phyloP scores from a whole-genome alignment of 805 yeast genomes.

The Candida insectorum region DNA sequence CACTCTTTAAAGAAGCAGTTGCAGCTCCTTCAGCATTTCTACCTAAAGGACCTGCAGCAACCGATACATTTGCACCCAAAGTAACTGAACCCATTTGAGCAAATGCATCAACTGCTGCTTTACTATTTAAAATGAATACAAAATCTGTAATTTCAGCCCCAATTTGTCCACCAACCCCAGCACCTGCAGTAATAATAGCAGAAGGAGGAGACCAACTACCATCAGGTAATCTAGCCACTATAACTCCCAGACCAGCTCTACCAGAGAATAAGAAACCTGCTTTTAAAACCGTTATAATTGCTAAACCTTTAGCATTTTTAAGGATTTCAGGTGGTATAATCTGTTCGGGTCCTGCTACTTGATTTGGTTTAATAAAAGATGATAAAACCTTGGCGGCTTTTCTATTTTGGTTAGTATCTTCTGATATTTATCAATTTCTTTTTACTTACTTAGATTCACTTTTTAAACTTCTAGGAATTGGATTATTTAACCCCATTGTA shows the following conservation, averaged over 20 bases:
- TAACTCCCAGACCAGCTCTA: conserved; percentile 95
- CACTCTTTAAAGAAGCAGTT: conserved; percentile 80
- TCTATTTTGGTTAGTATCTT: conserved; percentile 28
- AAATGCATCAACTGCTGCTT: conserved; percentile 87
- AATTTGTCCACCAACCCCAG: conserved; percentile 97
- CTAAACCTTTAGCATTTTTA: conserved; percentile 89
- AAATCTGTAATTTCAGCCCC: conserved; percentile 97
- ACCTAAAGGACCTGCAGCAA: conserved; percentile 97
- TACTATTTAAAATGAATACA: conserved; percentile 84
- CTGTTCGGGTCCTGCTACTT: conserved; percentile 80
- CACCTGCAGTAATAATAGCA: conserved; percentile 94
- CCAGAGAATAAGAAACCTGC: conserved; percentile 97
- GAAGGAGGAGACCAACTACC: conserved; percentile 98
- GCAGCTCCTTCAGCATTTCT: conserved; percentile 98
- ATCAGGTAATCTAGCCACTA: conserved; percentile 90
- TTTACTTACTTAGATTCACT: conserved; percentile 76
- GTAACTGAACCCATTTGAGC: conserved; percentile 94
- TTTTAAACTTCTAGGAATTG: conserved; percentile 85
- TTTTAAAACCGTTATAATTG: conserved; percentile 87
- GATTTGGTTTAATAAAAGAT: conserved; percentile 92
- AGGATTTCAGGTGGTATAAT: conserved; percentile 87
- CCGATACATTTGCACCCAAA: conserved; percentile 89
- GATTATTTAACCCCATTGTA: conserved; percentile 73
- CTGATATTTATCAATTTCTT: neutral
- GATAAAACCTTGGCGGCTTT: conserved; percentile 92